Base-by-base conservation (phyloP, 1,139 yeast genomes). In the Saccharomyces uvarum region DNA sequence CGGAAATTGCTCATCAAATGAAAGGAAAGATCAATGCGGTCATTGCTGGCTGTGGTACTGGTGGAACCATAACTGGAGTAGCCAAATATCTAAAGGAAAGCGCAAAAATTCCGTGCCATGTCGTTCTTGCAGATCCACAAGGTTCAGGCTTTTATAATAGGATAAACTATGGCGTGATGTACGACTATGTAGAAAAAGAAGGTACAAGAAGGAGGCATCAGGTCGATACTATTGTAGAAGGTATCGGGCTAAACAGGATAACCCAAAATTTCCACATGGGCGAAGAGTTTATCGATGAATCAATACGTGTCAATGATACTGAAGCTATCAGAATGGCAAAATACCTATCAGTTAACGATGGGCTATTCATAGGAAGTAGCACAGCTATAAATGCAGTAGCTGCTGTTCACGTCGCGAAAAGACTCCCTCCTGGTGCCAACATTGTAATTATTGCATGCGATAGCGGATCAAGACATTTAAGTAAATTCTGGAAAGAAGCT, bases 171-270 rank as follows among this genome's bases (percentile, higher is more conserved):
- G 97, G 97, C 1, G 98, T 93, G 5, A 89, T 93, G 97, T 93
- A 88, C 69, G 96, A 91, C 63, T 61, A 76, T 1, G 91, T 83
- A 16, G 99, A 93, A 70, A 83, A 79, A 61, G 99, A 93, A 72
- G 99, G 99, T 0, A 88, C 95, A 0, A 77, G 98, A 62, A 78
- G 98, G 66, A 77, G 99, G 62, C 98, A 93, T 68, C 99, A 93
- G 70, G 98, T 93, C 1, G 99, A 93, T 69, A 93, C 98, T 0
- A 70, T 91, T 2, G 86, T 93, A 2, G 99, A 93, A 70, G 99
- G 99, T 0, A 86, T 93, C 48, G 99, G 99, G 0, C 73, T 93
- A 55, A 93, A 89, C 65, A 75, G 99, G 60, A 73, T 93, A 41
- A 93, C 99, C 0, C 80, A 80, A 65, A 93, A 93, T 68, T 88